Conservation (phyloP, 2,329 filamentous ascomycete genomes). For the Aspergillus luchuensis region DNA sequence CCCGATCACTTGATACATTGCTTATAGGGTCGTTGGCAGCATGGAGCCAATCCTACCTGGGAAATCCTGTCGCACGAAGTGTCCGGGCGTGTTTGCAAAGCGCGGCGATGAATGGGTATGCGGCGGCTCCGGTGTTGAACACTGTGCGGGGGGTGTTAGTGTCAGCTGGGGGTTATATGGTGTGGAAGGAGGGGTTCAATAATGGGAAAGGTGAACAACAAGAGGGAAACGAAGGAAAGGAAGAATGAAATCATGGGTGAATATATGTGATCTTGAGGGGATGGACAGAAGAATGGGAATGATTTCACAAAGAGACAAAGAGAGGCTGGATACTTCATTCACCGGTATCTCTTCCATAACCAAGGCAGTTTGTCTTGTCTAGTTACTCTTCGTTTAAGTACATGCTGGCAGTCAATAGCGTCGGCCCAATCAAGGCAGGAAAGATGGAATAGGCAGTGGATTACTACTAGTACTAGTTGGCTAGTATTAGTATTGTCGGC, state of each 20-base stretch:
- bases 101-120: slow-evolving; percentile 10
- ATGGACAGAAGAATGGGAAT: too few species aligned
- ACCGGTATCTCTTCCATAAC: neutral
- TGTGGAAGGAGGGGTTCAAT: neutral
- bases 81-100: neutral
- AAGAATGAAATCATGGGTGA: neutral
- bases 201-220: neutral
- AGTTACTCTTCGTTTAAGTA: neutral
- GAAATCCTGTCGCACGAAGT: neutral
- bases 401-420: slow-evolving; percentile 1
- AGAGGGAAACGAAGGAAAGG: neutral
- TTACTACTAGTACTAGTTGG: too few species aligned
- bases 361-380: neutral
- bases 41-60: neutral
- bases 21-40: neutral
- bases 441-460: neutral
- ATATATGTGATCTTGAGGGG: too few species aligned
- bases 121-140: neutral
- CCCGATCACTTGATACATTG: too few species aligned
- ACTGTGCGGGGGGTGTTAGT: neutral
- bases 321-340: too few species aligned
- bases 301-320: too few species aligned
- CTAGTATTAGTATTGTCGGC: too few species aligned
- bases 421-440: slow-evolving; percentile 6
- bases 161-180: neutral